Base-by-base conservation (phyloP, 2,329 filamentous ascomycete genomes). In the Fusarium neocosmosporiellum region DNA sequence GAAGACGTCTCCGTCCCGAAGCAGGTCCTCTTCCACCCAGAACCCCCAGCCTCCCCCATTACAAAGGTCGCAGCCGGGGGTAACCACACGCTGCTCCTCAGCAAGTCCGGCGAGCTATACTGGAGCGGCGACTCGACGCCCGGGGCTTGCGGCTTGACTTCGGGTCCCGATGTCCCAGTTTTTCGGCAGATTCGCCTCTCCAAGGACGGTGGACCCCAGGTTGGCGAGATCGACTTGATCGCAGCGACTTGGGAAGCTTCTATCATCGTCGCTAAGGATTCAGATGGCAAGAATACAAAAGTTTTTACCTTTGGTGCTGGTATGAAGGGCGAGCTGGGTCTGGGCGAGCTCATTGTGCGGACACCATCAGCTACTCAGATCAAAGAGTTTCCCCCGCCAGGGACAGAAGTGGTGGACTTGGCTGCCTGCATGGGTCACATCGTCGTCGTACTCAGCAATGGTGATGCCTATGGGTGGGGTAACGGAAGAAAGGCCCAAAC, bases 381-480 rank as follows among this genome's bases (percentile, higher is more conserved):
- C 36, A 82, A 84, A 5, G 80, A 88, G 27, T 96, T 96, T 71
- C 93, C 92, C 2, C 92, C 92, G 0, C 10, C 73, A 1, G 88
- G 83, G 0, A 87, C 87, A 0, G 81, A 85, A n/a, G 80, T 97
- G 5, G 81, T 89, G 1, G 88, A 92, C 66, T 79, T 98, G 29
- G 85, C 91, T 2, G 92, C 93, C 13, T 90, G 93, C 34, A 93
- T 97, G 86, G 90, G 90, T 24, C 96, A 99, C 79, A 90, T 91
- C 0, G 88, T 97, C 18, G 90, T 85, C 2, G 88, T 98, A 0
- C 82, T 97, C 5, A 88, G 88, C 48, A 92, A 93, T 78, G 96
- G 95, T 0, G 87, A 93, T 18, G 91, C 92, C 2, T 97, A 93
- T 79, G 95, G 94, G 3, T 98, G 96, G 96, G 96, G 96, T 0